Base-by-base conservation (phyloP, 2,329 filamentous ascomycete genomes). In the Cladosporium sp. region DNA sequence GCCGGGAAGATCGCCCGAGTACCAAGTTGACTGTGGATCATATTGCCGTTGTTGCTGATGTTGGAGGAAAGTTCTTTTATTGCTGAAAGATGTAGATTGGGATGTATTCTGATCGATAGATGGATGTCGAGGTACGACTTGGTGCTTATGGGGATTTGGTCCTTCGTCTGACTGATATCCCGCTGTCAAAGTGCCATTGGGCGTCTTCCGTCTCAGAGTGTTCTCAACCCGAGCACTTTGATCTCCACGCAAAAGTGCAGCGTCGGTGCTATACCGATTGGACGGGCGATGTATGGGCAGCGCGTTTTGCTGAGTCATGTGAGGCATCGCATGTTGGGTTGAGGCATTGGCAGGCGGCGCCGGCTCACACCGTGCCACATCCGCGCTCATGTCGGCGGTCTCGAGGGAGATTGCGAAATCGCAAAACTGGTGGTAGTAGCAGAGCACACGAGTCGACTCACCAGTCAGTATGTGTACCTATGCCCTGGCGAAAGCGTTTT, bases 101-200 rank as follows among this genome's bases (percentile, higher is more conserved):
- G 62, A 50, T 2, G 63, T 50, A 67, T 77, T 75, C 53, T 74
- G 77, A 65, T 81, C 79, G 56, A 71, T 23, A 81, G 79, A 31
- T 84, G 79, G 37, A 85, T 84, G 35, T 57, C 57, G 46, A 3
- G 91, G 88, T 31, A 96, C 82, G 23, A 95, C 83, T 75, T 97
- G 87, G 75, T 97, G 93, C 79, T 97, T 97, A 1, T 89, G 88
- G 35, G 74, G 69, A 33, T 71, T 70, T 21, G 67, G 35, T 23
- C 72, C 69, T 44, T 74, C 72, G 12, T 69, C 70, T 5, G 91
- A 91, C 83, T 98, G 93, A 74, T 97, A 97, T 12, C 92, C 93
- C 63, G 91, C 92, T 69, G 94, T 90, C 67, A 98, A 85, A 44
- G 93, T 97, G n/a, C 94, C 95, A 74, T 89, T 94, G 5, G 94